Evolutionary conservation across 768 basidiomycete species (phyloP).

Genomic region (Boletellus ananiceps): DNA sequence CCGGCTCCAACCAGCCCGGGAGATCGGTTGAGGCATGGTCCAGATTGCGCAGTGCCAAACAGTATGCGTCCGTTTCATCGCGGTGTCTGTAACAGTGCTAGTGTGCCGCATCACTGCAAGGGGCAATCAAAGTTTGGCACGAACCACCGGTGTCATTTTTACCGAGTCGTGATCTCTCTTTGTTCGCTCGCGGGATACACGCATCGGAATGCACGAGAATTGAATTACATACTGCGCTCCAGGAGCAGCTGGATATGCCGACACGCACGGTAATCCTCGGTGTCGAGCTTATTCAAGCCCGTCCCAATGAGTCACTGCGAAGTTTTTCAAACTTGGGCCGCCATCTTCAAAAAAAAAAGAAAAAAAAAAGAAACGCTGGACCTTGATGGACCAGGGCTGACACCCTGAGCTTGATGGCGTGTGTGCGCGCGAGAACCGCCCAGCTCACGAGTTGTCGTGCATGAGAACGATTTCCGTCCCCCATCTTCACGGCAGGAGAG

Average conservation of each 20-base stretch:
- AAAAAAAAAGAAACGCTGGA: neutral
- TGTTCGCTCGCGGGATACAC: slow-evolving; percentile 21
- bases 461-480: neutral
- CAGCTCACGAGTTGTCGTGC: neutral
- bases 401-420: neutral
- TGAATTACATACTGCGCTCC: slow-evolving; percentile 9
- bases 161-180: slow-evolving; percentile 15
- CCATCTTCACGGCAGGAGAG: neutral
- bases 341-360: too few species aligned
- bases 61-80: neutral
- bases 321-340: neutral
- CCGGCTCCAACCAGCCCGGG: slow-evolving; percentile 11
- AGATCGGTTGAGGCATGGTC: slow-evolving; percentile 3
- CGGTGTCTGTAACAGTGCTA: slow-evolving; percentile 12
- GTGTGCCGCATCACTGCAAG: slow-evolving; percentile 1
- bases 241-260: slow-evolving; percentile 7
- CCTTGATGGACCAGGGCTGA: neutral
- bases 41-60: too few species aligned
- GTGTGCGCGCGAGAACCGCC: neutral
- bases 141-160: slow-evolving; percentile 1
- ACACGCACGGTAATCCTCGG: slow-evolving; percentile 12
- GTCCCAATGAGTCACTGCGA: neutral
- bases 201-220: slow-evolving; percentile 2
- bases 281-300: neutral
- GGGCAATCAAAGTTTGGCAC: slow-evolving; percentile 22